Base-by-base conservation (phyloP, 495 filamentous ascomycete species). In the Penicillium verhagenii region DNA sequence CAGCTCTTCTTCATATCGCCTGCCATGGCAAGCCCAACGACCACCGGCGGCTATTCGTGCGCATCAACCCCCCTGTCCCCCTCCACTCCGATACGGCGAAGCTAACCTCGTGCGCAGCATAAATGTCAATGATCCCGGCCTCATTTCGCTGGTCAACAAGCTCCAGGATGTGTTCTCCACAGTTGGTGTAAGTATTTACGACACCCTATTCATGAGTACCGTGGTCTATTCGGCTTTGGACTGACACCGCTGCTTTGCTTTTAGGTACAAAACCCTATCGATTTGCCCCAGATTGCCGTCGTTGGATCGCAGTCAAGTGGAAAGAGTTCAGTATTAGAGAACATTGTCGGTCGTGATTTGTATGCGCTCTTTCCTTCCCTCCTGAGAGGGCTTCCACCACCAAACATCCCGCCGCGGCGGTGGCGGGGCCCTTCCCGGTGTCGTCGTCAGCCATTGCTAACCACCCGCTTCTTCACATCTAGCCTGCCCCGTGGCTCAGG, bases 311-410 rank as follows among this genome's bases (percentile, higher is more conserved):
- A 99, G 79, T 97, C 95, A 11, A 96, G 92, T 71, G 95, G 95
- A 69, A 99, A 99, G 86, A 97, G 92, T 79, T 97, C 94, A n/a
- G 95, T 99, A 62, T 73, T 99, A 65, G 95, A 99, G 76, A 99
- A 99, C 67, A 99, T 99, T 63, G 95, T 99, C 37, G 95, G 95
- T 33, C 82, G 95, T 76, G 94, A 99, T 76, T 97, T 99, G 95
- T 97, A 82, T 72, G 89, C 71, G 28, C 31, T 28, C 28, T 18
- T 42, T 26, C 25, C 33, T 35, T 20, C 19, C 16, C 18, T 33
- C 19, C 3, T 6, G 33, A 35, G 14, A 13, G 21, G 26, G 16
- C n/a, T 21, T 23, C 19, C 26, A 46, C 35, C 47, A 14, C 47
- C 19, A n/a, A 46, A 8, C 28, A 21, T 56, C 47, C 47, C 37